Conservation (phyloP, 2,329 filamentous ascomycete genomes). For the Aspergillus udagawae region DNA sequence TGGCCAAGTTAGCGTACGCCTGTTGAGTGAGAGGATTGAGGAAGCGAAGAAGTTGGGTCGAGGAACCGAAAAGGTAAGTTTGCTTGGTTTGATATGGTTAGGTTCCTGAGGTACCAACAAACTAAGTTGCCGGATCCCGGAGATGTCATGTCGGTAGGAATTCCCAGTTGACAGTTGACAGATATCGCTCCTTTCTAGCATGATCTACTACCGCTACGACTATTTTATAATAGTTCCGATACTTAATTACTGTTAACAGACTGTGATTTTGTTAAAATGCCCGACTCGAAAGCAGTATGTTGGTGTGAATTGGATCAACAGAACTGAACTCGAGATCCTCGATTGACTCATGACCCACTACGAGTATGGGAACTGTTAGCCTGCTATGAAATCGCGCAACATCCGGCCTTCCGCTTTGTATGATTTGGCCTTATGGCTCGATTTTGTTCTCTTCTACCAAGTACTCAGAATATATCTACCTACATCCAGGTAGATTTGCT, state of each 20-base stretch:
- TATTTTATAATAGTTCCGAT: not conserved
- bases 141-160: not conserved
- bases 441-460: not conserved
- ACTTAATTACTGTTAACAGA: not conserved
- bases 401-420: not conserved
- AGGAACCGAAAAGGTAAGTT: not conserved
- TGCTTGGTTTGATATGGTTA: not conserved
- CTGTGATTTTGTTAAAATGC: not conserved
- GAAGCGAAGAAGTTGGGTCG: not conserved
- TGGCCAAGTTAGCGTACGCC: conserved; percentile 11
- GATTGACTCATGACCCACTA: not conserved
- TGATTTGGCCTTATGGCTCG: not conserved
- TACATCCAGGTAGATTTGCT: not conserved
- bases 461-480: not conserved
- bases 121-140: not conserved
- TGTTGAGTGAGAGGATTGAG: not conserved
- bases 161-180: not conserved
- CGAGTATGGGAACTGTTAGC: not conserved
- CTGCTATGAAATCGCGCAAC: not conserved
- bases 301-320: not conserved
- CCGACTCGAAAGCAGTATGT: not conserved
- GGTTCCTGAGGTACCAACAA: not conserved
- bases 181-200: not conserved
- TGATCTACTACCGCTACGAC: not conserved
- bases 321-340: not conserved